These are phyloP conservation scores for Rosa chinensis DNA, from an alignment of 306 rosid genomes.

Conservation along the genomic window DNA sequence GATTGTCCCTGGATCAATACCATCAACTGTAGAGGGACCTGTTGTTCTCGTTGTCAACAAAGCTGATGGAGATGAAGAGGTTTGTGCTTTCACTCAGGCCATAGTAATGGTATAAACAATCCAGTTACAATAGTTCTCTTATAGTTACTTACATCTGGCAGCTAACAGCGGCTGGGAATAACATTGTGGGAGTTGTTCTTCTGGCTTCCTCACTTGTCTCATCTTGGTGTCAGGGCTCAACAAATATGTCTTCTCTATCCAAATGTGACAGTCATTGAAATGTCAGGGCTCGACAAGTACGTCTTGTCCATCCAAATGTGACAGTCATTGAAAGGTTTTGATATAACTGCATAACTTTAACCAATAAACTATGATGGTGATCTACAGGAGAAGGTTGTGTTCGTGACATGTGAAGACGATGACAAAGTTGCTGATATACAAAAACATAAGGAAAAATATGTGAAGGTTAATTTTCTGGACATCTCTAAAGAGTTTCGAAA, in stretches of 20 bases:
- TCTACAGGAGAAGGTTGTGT: slow-evolving; percentile 87
- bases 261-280: neutral
- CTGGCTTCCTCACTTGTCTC: slow-evolving; percentile 96
- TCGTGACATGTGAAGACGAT: slow-evolving; percentile 92
- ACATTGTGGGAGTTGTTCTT: slow-evolving; percentile 84
- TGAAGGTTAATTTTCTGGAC: slow-evolving; percentile 46
- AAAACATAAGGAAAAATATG: slow-evolving; percentile 52
- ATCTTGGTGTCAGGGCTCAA: slow-evolving; percentile 96
- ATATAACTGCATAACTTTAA: slow-evolving; percentile 8
- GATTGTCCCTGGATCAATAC: slow-evolving; percentile 80
- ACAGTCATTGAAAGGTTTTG: neutral
- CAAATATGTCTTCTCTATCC: slow-evolving; percentile 62
- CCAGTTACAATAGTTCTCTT: slow-evolving; percentile 20
- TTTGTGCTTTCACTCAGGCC: slow-evolving; percentile 13
- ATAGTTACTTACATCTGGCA: slow-evolving; percentile 38
- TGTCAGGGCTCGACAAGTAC: slow-evolving; percentile 94
- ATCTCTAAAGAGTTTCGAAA: neutral
- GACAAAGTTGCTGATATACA: slow-evolving; percentile 58
- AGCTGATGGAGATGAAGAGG: slow-evolving; percentile 99
- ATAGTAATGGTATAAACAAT: neutral
- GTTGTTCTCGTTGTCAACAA: slow-evolving; percentile 69
- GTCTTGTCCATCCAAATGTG: slow-evolving; percentile 30
- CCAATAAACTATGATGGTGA: slow-evolving; percentile 23
- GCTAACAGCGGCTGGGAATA: slow-evolving; percentile 90
- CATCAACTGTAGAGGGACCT: slow-evolving; percentile 70